Conservation (phyloP, 2,329 filamentous ascomycete genomes). For the Phaeosphaeriaceae sp. region DNA sequence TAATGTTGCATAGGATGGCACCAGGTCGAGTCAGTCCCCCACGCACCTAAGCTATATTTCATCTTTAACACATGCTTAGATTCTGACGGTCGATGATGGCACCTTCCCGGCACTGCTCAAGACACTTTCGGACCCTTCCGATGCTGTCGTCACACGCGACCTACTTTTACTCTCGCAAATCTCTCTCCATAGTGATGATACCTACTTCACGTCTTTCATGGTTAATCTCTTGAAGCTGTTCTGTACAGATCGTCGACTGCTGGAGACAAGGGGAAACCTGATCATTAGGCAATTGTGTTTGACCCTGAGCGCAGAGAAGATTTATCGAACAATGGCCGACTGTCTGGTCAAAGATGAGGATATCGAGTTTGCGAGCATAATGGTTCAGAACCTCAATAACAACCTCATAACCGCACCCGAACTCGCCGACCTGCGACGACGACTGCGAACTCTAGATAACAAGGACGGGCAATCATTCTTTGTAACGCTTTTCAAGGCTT, state of each 20-base stretch:
- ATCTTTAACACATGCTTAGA: conserved; percentile 34
- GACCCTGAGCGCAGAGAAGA: conserved; percentile 89
- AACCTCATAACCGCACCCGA: conserved; percentile 98
- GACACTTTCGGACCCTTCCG: conserved; percentile 92
- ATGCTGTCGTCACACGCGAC: conserved; percentile 94
- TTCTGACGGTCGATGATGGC: conserved; percentile 91
- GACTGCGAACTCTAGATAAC: conserved; percentile 87
- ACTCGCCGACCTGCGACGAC: conserved; percentile 85
- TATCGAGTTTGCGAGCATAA: conserved; percentile 97
- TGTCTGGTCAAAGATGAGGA: conserved; percentile 98
- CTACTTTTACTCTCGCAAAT: conserved; percentile 94
- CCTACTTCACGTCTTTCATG: conserved; percentile 98
- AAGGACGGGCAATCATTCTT: conserved; percentile 97
- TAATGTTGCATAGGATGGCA: conserved; percentile 96
- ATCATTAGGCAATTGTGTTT: conserved; percentile 96
- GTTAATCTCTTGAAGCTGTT: conserved; percentile 94
- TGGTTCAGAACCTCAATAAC: conserved; percentile 99
- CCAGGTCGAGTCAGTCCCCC: conserved; percentile 73
- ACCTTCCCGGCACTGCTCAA: conserved; percentile 96
- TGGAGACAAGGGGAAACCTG: conserved; percentile 92
- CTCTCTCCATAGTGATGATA: conserved; percentile 93
- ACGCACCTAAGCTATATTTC: background rate
- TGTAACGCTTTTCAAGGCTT: conserved; percentile 90
- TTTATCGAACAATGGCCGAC: conserved; percentile 93
- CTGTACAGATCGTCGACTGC: conserved; percentile 86